phyloP scores from a whole-genome alignment of 805 yeast genomes.

The Yarrowia sp. region DNA sequence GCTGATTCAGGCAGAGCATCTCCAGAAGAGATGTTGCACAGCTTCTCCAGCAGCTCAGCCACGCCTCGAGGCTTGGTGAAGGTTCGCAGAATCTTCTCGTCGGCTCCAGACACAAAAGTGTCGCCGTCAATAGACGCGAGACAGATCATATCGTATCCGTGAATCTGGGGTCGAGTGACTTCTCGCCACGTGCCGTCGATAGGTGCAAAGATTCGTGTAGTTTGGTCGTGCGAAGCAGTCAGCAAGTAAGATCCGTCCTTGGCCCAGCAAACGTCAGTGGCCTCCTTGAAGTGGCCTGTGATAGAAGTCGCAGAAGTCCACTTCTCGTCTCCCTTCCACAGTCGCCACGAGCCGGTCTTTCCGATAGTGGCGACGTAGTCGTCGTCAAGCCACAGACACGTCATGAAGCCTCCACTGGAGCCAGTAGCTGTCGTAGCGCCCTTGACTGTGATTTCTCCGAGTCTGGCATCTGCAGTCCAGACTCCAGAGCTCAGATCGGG shows the following conservation, averaged over 20 bases:
- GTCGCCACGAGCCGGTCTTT: constrained; percentile 88
- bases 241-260: constrained; percentile 61
- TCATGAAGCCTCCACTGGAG: constrained; percentile 74
- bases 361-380: constrained; percentile 67
- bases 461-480: constrained; percentile 76
- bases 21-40: constrained; percentile 48
- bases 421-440: constrained; percentile 99
- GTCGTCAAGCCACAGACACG: constrained; percentile 64
- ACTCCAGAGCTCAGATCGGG: constrained; percentile 83
- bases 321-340: constrained; percentile 52
- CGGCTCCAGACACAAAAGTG: constrained; percentile 88
- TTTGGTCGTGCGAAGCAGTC: constrained; percentile 87
- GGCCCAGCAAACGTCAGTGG: constrained; percentile 75
- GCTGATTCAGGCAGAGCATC: constrained; percentile 73
- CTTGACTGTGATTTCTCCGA: constrained; percentile 90
- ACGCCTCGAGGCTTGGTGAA: constrained; percentile 86
- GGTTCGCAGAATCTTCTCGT: constrained; percentile 85
- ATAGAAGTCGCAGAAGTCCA: constrained; percentile 49
- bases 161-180: constrained; percentile 95
- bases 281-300: constrained; percentile 72
- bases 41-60: constrained; percentile 54
- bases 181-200: constrained; percentile 69
- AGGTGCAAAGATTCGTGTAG: constrained; percentile 73
- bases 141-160: constrained; percentile 95
- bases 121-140: constrained; percentile 58